Evolutionary conservation across 768 basidiomycete species (phyloP).

Genomic region (Leccinum fibrillosum): DNA sequence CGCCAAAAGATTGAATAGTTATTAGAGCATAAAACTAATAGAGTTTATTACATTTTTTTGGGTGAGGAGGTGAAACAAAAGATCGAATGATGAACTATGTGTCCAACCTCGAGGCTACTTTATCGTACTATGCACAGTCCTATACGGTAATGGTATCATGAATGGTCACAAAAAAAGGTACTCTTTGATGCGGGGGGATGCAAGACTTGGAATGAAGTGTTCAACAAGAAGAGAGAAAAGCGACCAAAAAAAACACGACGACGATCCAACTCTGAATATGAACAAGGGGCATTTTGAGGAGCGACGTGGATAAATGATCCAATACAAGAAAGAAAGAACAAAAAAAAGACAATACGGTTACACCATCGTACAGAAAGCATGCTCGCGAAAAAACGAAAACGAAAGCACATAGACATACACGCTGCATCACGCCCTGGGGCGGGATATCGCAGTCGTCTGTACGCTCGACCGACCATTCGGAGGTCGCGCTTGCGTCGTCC

Average conservation of each 20-base stretch:
- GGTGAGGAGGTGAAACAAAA: neutral
- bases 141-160: conserved; percentile 18
- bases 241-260: conserved; percentile 3
- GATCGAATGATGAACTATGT: conserved; percentile 5
- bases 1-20: neutral
- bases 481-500: conserved; percentile 44
- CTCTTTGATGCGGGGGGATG: conserved; percentile 12
- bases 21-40: conserved; percentile 5
- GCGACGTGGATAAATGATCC: neutral
- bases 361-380: conserved; percentile 11
- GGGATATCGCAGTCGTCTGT: conserved; percentile 28
- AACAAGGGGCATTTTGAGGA: neutral
- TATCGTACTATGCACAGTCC: conserved; percentile 19
- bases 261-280: neutral
- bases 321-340: neutral
- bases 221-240: neutral
- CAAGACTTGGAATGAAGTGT: neutral
- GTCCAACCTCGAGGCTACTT: neutral
- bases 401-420: neutral
- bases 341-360: neutral
- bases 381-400: neutral
- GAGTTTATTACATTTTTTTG: neutral
- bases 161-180: conserved; percentile 2
- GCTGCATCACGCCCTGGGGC: conserved; percentile 20
- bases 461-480: conserved; percentile 25